Base-by-base conservation (phyloP, 139 green algal species). In the Dunaliella primolecta region DNA sequence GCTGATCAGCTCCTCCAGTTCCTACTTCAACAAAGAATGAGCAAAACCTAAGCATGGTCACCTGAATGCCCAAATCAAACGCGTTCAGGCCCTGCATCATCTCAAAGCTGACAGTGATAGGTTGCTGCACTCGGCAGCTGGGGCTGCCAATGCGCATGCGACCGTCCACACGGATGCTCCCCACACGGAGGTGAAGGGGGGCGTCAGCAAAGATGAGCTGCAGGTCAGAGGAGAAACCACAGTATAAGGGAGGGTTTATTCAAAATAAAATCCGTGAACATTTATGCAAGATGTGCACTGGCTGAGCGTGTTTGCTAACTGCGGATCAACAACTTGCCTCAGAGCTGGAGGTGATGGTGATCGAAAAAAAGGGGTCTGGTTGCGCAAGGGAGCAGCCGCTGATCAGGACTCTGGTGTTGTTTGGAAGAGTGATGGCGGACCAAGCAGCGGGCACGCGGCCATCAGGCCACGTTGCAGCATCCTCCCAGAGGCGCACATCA, bases 121-220 rank as follows among this genome's bases (percentile, higher is more conserved):
- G 25, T 34, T 1, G 55, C 1, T 34, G 35, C 3, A 83, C 21
- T 34, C 85, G 85, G 81, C 85, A 88, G 31, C 1, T 57, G 11
- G 46, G 35, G 55, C 36, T 32, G 27, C 85, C 85, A n/a, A 81
- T 57, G 31, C 55, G 57, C 55, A 88, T 46, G 0, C 2, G 30
- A 0, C 85, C 85, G 3, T 75, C 1, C 2, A 88, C 75, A 32
- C 29, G 36, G 25, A 88, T 80, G 34, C 3, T 38, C 2, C 75
- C 64, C 0, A 85, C 35, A 2, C 7, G 31, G 46, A 88, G 75
- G 80, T 75, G 71, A 0, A 88, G 46, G 15, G 70, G 33, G 1
- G 85, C 75, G 34, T 88, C 81, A 31, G 85, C 85, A 76, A 88
- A 84, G 29, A 88, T 75, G 32, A 88, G 85, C 81, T 85, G 77